A percentile compares a stretch with the other conserved stretches of the same genome.
phyloP scores from a whole-genome alignment of 306 rosid species.

The Prosopis cineraria region DNA sequence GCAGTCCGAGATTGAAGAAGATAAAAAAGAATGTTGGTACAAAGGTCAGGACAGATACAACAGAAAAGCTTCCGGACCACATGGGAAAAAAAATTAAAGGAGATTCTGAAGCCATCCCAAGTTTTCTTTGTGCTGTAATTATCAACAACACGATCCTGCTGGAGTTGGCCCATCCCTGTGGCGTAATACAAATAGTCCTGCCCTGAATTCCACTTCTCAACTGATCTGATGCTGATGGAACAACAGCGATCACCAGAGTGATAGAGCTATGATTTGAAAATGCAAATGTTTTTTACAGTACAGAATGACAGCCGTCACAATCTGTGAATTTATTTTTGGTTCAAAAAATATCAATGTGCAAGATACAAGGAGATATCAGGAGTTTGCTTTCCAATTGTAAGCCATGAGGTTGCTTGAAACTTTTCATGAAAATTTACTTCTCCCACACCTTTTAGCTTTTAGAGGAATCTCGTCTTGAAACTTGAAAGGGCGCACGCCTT shows the following conservation, averaged over 20 bases:
- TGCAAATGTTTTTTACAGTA: not conserved
- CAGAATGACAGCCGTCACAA: not conserved
- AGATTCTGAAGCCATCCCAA: slow-evolving; percentile 57
- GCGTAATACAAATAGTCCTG: slow-evolving; percentile 41
- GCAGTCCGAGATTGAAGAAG: slow-evolving; percentile 12
- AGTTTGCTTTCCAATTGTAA: not conserved
- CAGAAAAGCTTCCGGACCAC: slow-evolving; percentile 43
- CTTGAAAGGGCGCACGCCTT: slow-evolving; percentile 11
- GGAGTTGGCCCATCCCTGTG: slow-evolving; percentile 42
- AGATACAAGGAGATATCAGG: not conserved
- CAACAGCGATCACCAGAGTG: not conserved
- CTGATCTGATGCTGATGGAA: slow-evolving; percentile 34
- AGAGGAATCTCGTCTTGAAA: not conserved
- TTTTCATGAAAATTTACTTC: not conserved
- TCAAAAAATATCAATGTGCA: not conserved
- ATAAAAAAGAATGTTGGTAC: slow-evolving; percentile 53
- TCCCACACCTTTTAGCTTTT: not conserved
- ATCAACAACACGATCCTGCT: slow-evolving; percentile 16
- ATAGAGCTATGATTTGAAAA: slow-evolving; percentile 27
- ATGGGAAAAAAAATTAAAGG: slow-evolving; percentile 3
- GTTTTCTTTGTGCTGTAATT: slow-evolving; percentile 37
- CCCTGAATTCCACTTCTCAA: slow-evolving; percentile 23
- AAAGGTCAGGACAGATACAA: slow-evolving; percentile 39
- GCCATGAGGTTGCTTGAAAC: not conserved
- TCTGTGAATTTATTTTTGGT: not conserved